Percentiles rank a stretch among this genome's conserved stretches.
Evolutionary conservation across 352 stramenopile genomes (phyloP).

Genomic region (Phytophthora hibernalis): DNA sequence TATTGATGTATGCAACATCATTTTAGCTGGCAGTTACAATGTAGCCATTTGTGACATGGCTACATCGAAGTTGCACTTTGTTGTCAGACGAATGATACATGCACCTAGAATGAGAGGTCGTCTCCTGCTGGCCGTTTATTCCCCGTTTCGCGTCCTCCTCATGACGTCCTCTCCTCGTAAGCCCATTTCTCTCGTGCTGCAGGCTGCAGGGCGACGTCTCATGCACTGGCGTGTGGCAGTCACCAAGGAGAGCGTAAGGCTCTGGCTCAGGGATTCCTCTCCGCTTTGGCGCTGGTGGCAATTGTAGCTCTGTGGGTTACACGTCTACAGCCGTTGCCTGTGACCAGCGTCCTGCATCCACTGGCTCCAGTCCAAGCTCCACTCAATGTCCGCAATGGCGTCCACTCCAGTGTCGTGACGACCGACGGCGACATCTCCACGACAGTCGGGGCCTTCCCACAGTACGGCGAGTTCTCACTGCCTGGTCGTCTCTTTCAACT

Average conservation of each 20-base stretch:
- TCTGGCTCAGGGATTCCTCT: not conserved
- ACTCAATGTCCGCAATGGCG: not conserved
- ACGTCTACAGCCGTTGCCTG: not conserved
- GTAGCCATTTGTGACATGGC: not conserved
- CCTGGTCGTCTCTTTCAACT: slow-evolving; percentile 13
- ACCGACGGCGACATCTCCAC: slow-evolving; percentile 6
- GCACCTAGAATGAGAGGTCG: slow-evolving; percentile 1
- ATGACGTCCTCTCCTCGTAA: not conserved
- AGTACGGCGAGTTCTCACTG: slow-evolving; percentile 8
- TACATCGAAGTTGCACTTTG: slow-evolving; percentile 2
- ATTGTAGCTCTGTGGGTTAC: not conserved
- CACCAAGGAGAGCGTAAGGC: slow-evolving; percentile 12
- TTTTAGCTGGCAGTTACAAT: not conserved
- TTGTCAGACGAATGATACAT: not conserved
- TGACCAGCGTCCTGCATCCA: slow-evolving; percentile 19
- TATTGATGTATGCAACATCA: not conserved
- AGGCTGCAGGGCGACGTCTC: not conserved
- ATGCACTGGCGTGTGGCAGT: slow-evolving; percentile 11
- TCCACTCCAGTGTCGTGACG: not conserved
- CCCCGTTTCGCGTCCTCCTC: not conserved
- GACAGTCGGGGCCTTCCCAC: slow-evolving; percentile 4
- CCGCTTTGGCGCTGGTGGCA: not conserved
- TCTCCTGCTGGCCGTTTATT: not conserved
- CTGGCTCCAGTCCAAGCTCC: slow-evolving; percentile 8
- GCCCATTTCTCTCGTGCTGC: not conserved